Base-by-base conservation (phyloP, 352 stramenopile species). In the Albugo candida region DNA sequence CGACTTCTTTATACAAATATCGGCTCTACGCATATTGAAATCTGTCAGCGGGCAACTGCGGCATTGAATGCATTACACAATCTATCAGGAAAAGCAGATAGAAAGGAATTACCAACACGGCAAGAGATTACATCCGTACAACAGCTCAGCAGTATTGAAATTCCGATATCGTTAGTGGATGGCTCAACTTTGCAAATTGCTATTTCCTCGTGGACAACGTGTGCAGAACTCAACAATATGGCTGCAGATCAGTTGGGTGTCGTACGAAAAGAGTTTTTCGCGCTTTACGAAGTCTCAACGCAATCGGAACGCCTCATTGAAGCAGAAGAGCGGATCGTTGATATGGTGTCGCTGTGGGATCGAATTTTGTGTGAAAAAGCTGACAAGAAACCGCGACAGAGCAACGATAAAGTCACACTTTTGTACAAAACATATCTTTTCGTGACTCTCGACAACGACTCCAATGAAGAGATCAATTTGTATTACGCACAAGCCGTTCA, bases 381-480 rank as follows among this genome's bases (percentile, higher is more conserved):
- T 13, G 70, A 77, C 20, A 56, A 68, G 31, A 54, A 53, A 36
- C 70, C 60, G 49, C 62, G 59, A 13, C 55, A 58, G 42, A 52
- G 40, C 16, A 60, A 49, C 18, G 47, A 47, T 3, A 36, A 39
- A 12, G 49, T 18, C 43, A 31, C 50, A 14, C 58, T 88, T 19
- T 41, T 62, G 2, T 86, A 77, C 61, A 91, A 83, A 55, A 67
- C 82, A 11, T 72, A 78, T 37, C 48, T 88, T 39, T 83, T 79
- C 59, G 60, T 83, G 18, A 61, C 82, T 19, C 46, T 83, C 35
- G 56, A 68, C 38, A 65, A 83, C 40, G 64, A 72, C 54, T 70
- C 78, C 47, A 53, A 61, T 35, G 56, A 62, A 10, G 77, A 80
- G 48, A 48, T 81, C 2, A 48, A 64, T 6, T 57, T 88, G 2